These are phyloP conservation scores for Alternaria viburni DNA, from an alignment of 2,329 filamentous ascomycete genomes.

Conservation along the genomic window DNA sequence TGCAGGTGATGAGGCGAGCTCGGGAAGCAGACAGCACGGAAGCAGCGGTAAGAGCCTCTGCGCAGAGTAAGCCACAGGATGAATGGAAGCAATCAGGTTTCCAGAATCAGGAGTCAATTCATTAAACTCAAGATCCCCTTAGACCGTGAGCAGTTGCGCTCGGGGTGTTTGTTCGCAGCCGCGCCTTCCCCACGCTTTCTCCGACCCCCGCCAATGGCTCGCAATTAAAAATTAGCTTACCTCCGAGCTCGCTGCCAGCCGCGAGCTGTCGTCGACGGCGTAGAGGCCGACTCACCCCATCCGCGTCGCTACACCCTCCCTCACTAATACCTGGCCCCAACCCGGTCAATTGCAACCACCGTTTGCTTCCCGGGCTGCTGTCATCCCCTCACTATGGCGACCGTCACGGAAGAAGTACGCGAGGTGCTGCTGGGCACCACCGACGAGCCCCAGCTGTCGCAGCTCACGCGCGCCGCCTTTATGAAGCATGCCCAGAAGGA, in stretches of 20 bases:
- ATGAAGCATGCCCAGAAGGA: slow-evolving; percentile 77
- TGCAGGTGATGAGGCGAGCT: slow-evolving; percentile 18
- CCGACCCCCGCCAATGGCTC: slow-evolving; percentile 30
- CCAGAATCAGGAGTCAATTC: not conserved
- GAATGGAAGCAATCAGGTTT: not conserved
- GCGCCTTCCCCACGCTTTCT: slow-evolving; percentile 42
- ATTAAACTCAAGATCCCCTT: not conserved
- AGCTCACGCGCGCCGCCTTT: slow-evolving; percentile 78
- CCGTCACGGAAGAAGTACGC: slow-evolving; percentile 73
- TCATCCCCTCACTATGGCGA: slow-evolving; percentile 38
- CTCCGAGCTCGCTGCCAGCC: slow-evolving; percentile 36
- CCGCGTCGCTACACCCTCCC: slow-evolving; percentile 20
- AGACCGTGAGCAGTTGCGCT: not conserved
- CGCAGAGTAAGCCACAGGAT: not conserved
- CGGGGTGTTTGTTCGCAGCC: slow-evolving; percentile 6
- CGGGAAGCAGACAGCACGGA: not conserved
- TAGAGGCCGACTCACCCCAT: slow-evolving; percentile 30
- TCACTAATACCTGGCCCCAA: slow-evolving; percentile 12
- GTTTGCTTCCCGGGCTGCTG: slow-evolving; percentile 15
- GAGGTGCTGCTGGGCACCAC: slow-evolving; percentile 69
- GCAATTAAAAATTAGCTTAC: slow-evolving; percentile 31
- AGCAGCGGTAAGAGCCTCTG: not conserved
- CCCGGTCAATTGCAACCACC: slow-evolving; percentile 39
- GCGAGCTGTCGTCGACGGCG: slow-evolving; percentile 27
- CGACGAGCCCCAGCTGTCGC: slow-evolving; percentile 68